Evolutionary conservation across 2,329 filamentous ascomycete species (phyloP).

Genomic region (Penicillium sp.): DNA sequence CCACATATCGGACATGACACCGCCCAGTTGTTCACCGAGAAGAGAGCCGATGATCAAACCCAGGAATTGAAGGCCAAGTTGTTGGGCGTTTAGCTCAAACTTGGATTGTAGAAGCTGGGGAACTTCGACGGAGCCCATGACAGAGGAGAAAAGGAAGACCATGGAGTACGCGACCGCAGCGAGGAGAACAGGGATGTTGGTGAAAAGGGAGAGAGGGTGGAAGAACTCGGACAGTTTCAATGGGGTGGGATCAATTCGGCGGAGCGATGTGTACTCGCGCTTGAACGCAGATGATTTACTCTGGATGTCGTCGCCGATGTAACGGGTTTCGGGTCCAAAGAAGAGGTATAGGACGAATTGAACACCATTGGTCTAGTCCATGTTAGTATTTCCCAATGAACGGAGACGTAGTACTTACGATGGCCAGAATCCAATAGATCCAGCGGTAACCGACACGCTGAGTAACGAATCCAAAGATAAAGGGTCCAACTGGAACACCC

Average conservation of each 20-base stretch:
- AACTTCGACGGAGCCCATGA: conserved; percentile 59
- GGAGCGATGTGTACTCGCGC: conserved; percentile 44
- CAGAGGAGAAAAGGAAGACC: conserved; percentile 56
- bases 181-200: conserved; percentile 50
- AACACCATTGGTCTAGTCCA: conserved; percentile 50
- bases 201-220: conserved; percentile 50
- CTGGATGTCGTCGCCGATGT: conserved; percentile 33
- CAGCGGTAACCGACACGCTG: conserved; percentile 56
- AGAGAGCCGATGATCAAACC: conserved; percentile 59
- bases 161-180: conserved; percentile 57
- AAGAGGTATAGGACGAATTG: conserved; percentile 58
- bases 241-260: conserved; percentile 54
- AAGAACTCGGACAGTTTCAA: conserved; percentile 51
- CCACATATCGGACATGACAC: conserved; percentile 56
- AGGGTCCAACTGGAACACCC: conserved; percentile 44
- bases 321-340: conserved; percentile 56
- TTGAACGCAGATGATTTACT: conserved; percentile 36
- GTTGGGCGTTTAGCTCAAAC: conserved; percentile 58
- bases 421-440: conserved; percentile 61
- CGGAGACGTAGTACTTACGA: conserved; percentile 39
- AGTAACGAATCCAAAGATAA: conserved; percentile 47
- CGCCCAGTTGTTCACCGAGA: conserved; percentile 60
- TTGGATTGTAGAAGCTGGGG: conserved; percentile 58
- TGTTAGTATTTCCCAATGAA: conserved; percentile 5
- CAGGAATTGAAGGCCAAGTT: conserved; percentile 60